Percentiles rank a stretch among this genome's conserved stretches.
Conservation (phyloP, 1,139 yeast species). For the Magnusiomyces suaveolens region DNA sequence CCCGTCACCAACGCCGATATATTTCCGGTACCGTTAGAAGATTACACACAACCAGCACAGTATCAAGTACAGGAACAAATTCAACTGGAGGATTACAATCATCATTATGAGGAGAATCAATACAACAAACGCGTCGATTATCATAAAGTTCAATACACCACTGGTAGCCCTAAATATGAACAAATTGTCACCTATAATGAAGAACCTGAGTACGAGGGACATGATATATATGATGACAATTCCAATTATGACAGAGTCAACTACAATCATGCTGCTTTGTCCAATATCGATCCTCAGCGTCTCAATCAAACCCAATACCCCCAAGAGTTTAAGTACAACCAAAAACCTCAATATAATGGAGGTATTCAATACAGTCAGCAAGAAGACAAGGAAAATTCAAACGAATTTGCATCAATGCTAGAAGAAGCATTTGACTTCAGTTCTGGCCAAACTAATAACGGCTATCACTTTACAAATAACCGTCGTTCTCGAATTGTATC, state of each 20-base stretch:
- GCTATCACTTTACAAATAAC: background rate
- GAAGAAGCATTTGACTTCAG: conserved; percentile 14
- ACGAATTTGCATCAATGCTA: conserved; percentile 14
- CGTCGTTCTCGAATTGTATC: background rate
- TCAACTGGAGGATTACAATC: background rate
- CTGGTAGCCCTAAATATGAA: background rate
- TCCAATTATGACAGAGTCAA: background rate
- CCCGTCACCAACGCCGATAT: background rate
- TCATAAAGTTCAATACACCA: background rate
- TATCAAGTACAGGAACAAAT: background rate
- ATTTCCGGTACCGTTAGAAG: background rate
- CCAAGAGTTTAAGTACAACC: no score
- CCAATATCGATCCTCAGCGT: background rate
- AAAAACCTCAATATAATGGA: background rate
- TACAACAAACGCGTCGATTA: background rate
- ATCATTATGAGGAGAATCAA: background rate
- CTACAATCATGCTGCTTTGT: background rate
- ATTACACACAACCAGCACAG: background rate
- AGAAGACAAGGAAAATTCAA: conserved; percentile 4
- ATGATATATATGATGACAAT: no score
- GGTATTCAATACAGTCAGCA: background rate
- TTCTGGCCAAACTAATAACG: background rate
- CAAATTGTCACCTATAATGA: background rate
- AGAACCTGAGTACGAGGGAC: background rate
- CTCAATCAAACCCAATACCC: no score